Evolutionary conservation across 2,329 filamentous ascomycete genomes (phyloP).

Genomic region (Zalaria sp.): DNA sequence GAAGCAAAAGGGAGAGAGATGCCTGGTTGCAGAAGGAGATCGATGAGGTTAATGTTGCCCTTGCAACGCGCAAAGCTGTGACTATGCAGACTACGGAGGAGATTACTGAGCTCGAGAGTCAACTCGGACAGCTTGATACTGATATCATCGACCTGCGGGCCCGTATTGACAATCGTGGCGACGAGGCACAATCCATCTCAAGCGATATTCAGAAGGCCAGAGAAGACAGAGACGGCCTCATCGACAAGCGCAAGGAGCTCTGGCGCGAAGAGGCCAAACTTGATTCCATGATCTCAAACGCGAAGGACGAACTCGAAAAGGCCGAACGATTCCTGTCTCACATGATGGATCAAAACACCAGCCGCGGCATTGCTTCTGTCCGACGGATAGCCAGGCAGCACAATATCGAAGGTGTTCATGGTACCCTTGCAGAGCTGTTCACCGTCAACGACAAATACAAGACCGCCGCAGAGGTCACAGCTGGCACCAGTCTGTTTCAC

Average conservation of each 20-base stretch:
- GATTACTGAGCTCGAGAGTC: slow-evolving; percentile 53
- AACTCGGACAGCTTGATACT: slow-evolving; percentile 58
- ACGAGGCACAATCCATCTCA: slow-evolving; percentile 56
- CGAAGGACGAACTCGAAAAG: slow-evolving; percentile 60
- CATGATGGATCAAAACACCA: slow-evolving; percentile 81
- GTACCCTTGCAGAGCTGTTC: slow-evolving; percentile 85
- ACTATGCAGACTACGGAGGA: slow-evolving; percentile 75
- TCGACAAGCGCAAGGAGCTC: slow-evolving; percentile 76
- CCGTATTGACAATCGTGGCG: slow-evolving; percentile 65
- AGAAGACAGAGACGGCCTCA: slow-evolving; percentile 62
- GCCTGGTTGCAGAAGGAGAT: slow-evolving; percentile 70
- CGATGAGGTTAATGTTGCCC: slow-evolving; percentile 58
- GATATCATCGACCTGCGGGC: slow-evolving; percentile 58
- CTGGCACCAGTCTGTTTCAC: slow-evolving; percentile 85
- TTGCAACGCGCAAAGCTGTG: slow-evolving; percentile 72
- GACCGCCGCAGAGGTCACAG: slow-evolving; percentile 82
- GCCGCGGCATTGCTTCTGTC: slow-evolving; percentile 74
- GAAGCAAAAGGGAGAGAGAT: slow-evolving; percentile 78
- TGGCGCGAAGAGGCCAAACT: slow-evolving; percentile 84
- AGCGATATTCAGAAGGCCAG: slow-evolving; percentile 65
- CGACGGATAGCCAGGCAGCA: slow-evolving; percentile 67
- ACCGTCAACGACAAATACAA: slow-evolving; percentile 74
- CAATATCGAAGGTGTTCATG: slow-evolving; percentile 75
- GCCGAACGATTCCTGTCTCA: slow-evolving; percentile 67
- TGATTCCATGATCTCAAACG: slow-evolving; percentile 60